Evolutionary conservation across 192 early-diverging fungal genomes (phyloP).

Genomic region (Oehlia diaphana): DNA sequence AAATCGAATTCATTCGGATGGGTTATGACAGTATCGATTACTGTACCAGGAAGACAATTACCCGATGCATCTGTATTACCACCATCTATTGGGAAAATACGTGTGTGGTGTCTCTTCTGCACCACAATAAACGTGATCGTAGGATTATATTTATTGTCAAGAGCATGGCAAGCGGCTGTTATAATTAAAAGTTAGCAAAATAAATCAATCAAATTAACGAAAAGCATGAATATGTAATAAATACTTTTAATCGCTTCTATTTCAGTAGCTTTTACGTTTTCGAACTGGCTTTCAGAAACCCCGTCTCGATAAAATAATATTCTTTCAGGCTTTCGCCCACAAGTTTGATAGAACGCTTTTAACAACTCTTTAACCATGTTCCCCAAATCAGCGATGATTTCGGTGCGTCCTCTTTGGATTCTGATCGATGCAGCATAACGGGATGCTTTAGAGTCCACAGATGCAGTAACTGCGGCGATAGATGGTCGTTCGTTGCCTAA

Average conservation of each 20-base stretch:
- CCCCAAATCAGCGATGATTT: slow-evolving; percentile 71
- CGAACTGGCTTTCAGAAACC: slow-evolving; percentile 88
- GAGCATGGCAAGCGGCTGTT: slow-evolving; percentile 53
- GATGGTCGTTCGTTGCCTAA: no score
- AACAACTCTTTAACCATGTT: slow-evolving; percentile 67
- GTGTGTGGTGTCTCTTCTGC: slow-evolving; percentile 90
- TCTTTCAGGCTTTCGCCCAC: slow-evolving; percentile 69
- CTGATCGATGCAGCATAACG: slow-evolving; percentile 64
- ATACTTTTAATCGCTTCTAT: no score
- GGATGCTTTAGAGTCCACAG: slow-evolving; percentile 60
- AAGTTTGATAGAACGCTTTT: slow-evolving; percentile 61
- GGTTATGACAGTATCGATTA: slow-evolving; percentile 68
- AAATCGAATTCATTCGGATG: slow-evolving; percentile 89
- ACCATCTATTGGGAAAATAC: slow-evolving; percentile 75
- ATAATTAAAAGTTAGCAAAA: slow-evolving; percentile 35
- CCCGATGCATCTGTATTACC: slow-evolving; percentile 70
- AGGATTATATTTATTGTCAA: slow-evolving; percentile 75
- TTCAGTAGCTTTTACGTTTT: slow-evolving; percentile 44
- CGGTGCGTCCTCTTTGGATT: slow-evolving; percentile 65
- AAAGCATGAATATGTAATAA: no score
- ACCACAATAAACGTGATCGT: slow-evolving; percentile 81
- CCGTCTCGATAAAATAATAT: slow-evolving; percentile 92
- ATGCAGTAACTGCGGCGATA: background rate
- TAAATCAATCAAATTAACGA: no score
- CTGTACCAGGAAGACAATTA: slow-evolving; percentile 83